Percentiles rank a stretch among this genome's conserved stretches.
Conservation (phyloP, 2,329 filamentous ascomycete genomes). For the Paradendryphiella salina region DNA sequence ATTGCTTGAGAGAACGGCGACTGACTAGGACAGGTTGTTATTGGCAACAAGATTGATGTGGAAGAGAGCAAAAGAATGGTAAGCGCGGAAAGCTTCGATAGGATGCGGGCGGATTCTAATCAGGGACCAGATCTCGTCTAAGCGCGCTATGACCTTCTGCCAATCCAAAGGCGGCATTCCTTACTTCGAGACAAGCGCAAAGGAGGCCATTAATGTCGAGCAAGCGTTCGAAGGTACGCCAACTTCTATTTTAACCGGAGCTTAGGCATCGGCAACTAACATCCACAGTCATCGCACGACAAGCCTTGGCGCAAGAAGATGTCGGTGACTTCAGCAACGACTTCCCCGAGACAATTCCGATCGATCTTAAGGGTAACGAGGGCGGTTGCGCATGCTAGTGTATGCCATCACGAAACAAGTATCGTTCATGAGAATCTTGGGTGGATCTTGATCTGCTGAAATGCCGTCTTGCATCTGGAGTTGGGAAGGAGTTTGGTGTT, state of each 20-base stretch:
- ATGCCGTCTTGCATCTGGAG: constrained; percentile 20
- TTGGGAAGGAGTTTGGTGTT: constrained; percentile 38
- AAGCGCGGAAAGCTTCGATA: constrained; percentile 34
- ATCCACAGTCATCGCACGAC: constrained; percentile 82
- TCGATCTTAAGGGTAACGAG: constrained; percentile 90
- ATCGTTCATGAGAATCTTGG: constrained; percentile 5
- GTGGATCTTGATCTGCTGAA: constrained; percentile 4
- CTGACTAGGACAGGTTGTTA: constrained; percentile 69
- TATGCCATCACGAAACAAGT: constrained; percentile 9
- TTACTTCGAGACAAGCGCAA: constrained; percentile 98
- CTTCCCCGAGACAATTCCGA: constrained; percentile 97
- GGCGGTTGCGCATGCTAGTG: constrained; percentile 86
- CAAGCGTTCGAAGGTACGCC: constrained; percentile 69
- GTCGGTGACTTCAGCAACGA: constrained; percentile 97
- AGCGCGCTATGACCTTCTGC: constrained; percentile 95
- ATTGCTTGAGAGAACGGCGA: not conserved
- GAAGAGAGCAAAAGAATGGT: constrained; percentile 96
- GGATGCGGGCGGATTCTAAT: constrained; percentile 13
- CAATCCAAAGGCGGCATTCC: constrained; percentile 96
- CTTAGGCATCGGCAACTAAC: constrained; percentile 5
- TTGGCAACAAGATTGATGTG: constrained; percentile 98
- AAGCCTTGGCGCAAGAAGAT: constrained; percentile 94
- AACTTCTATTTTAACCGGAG: not conserved
- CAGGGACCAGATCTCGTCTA: constrained; percentile 74
- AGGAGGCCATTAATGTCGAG: constrained; percentile 98